A percentile compares a stretch with the other conserved stretches of the same genome.
Conservation (phyloP, 805 yeast species). For the Wickerhamomyces mucosus region DNA sequence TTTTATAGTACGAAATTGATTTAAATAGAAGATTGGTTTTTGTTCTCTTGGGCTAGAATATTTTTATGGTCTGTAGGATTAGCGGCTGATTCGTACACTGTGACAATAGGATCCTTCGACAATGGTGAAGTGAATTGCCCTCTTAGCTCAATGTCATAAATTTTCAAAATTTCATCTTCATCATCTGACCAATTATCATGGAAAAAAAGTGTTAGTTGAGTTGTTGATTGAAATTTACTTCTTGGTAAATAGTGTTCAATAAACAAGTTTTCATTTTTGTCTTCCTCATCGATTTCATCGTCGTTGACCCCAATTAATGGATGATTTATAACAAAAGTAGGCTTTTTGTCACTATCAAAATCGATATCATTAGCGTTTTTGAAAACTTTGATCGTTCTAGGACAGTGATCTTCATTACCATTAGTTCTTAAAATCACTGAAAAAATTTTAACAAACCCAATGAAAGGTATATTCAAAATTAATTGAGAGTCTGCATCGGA, state of each 20-base stretch:
- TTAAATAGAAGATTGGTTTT: constrained; percentile 11
- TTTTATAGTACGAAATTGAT: no score
- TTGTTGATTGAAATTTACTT: constrained; percentile 59
- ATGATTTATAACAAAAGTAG: constrained; percentile 46
- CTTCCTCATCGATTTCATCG: constrained; percentile 16
- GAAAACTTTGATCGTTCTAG: constrained; percentile 57
- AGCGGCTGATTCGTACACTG: constrained; percentile 85
- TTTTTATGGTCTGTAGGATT: constrained; percentile 81
- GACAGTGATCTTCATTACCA: constrained; percentile 51
- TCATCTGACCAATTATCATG: constrained; percentile 57
- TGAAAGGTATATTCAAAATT: constrained; percentile 71
- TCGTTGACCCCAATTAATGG: constrained; percentile 61
- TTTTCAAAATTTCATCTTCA: constrained; percentile 44
- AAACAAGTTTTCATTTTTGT: constrained; percentile 39
- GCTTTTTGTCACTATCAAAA: constrained; percentile 48
- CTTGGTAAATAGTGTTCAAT: constrained; percentile 81
- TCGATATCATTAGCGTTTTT: constrained; percentile 67
- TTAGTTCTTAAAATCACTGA: constrained; percentile 64
- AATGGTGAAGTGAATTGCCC: constrained; percentile 53
- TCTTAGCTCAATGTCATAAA: constrained; percentile 69
- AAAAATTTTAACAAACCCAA: constrained; percentile 62
- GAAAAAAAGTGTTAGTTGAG: constrained; percentile 57
- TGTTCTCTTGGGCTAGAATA: constrained; percentile 11
- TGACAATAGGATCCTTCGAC: constrained; percentile 57
- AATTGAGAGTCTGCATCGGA: constrained; percentile 81